Percentiles rank a stretch among this genome's conserved stretches.
These are phyloP conservation scores for Chimonanthus praecox DNA, from an alignment of 164 flowering plant genomes.

Conservation along the genomic window DNA sequence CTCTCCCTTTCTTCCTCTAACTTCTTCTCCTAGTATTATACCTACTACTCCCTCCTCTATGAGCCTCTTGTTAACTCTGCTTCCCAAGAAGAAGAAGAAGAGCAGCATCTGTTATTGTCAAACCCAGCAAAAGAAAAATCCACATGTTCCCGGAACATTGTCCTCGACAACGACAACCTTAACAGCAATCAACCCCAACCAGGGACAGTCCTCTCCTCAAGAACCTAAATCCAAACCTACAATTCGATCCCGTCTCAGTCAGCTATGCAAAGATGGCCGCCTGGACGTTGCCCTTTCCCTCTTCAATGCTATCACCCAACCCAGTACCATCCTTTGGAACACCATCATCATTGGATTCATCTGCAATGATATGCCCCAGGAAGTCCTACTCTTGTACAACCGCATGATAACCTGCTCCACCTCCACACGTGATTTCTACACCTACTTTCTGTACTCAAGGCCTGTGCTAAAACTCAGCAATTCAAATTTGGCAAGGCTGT, in stretches of 20 bases:
- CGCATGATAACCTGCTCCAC: constrained; percentile 34
- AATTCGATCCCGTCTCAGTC: constrained; percentile 64
- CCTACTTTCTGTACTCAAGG: constrained; percentile 80
- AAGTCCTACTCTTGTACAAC: constrained; percentile 60
- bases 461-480: constrained; percentile 55
- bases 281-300: constrained; percentile 66
- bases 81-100: not conserved
- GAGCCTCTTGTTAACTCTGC: not conserved
- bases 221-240: constrained; percentile 18
- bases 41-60: not conserved
- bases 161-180: not conserved
- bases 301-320: constrained; percentile 69
- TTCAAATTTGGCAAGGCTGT: constrained; percentile 61
- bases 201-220: not conserved
- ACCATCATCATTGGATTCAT: constrained; percentile 79
- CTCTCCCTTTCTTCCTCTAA: not conserved
- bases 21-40: not conserved
- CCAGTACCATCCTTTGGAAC: constrained; percentile 81
- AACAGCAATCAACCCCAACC: not conserved
- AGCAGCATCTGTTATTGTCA: not conserved
- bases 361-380: constrained; percentile 66
- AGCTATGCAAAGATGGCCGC: constrained; percentile 65
- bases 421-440: constrained; percentile 51
- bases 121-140: not conserved
- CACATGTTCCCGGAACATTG: not conserved